Base-by-base conservation (phyloP, 768 basidiomycete genomes). In the Agaricus blazei region DNA sequence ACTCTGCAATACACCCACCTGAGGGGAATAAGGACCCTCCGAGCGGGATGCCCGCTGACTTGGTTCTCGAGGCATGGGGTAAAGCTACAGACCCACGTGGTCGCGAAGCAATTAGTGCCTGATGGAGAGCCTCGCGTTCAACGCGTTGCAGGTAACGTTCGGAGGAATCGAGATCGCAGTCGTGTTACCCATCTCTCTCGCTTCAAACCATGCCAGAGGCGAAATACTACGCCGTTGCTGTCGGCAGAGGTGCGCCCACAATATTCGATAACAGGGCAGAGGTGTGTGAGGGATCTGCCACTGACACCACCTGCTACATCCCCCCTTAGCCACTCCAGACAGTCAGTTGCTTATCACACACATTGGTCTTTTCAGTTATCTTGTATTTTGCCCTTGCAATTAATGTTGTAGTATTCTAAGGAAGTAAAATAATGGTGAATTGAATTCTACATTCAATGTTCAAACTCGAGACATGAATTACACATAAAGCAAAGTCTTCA, bases 181-280 rank as follows among this genome's bases (percentile, higher is more conserved):
- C 19, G 1, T 19, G 19, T 19, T 19, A 19, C 19, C 19, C 19
- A 19, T 19, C 19, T n/a, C 40, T 24, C 43, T 6, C 19, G 19
- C 23, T 34, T 23, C 27, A 9, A 19, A 51, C 3, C 0, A 69
- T 71, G 71, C 67, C 69, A 34, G 69, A 67, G 54, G 52, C 62
- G 41, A 85, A 83, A 58, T 85, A 69, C 58, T 87, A 87, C 52
- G 87, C 86, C 3, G 85, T 88, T 1, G 68, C 72, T 37, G 67
- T 74, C 38, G 87, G 87, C 2, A 70, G 82, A 27, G 70, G 78
- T 56, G 86, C 83, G 1, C 78, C 81, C 0, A 75, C 70, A 37
- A 77, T 88, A 14, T 87, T 84, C 48, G 62, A 65, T 1, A 75
- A 71, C 12, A 87, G 87, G 87, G 74, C 78, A 26, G 80, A 85